Conservation (phyloP, 2,329 filamentous ascomycete genomes). For the Leptodontidium sp. region DNA sequence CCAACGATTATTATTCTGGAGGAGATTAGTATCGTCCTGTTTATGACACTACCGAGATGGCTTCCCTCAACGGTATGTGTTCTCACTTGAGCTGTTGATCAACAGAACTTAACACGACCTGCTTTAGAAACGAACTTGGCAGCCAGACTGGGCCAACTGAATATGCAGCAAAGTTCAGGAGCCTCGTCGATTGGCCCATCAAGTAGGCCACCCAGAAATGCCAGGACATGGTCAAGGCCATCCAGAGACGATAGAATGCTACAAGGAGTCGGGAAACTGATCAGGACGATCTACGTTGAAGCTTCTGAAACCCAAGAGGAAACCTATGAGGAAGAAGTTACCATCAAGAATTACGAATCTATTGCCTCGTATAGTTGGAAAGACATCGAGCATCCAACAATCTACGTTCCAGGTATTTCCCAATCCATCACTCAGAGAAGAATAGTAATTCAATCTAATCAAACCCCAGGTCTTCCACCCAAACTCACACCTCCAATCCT, state of each 20-base stretch:
- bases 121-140: background rate
- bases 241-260: conserved; percentile 16
- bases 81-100: background rate
- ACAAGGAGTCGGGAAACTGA: conserved; percentile 1
- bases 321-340: background rate
- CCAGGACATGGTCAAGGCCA: background rate
- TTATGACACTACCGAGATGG: background rate
- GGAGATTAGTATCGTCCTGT: no score
- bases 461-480: conserved; percentile 20
- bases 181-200: background rate
- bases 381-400: conserved; percentile 27
- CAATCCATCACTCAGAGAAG: background rate
- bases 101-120: background rate
- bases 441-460: conserved; percentile 22
- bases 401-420: conserved; percentile 27
- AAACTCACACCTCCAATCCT: conserved; percentile 19
- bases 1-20: no score
- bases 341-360: conserved; percentile 22
- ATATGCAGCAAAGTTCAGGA: conserved; percentile 10
- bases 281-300: conserved; percentile 17
- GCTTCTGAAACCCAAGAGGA: background rate
- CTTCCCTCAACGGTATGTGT: background rate
- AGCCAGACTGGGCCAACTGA: background rate
- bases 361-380: conserved; percentile 26
- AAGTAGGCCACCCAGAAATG: background rate